Percentiles rank a stretch among this genome's conserved stretches.
phyloP scores from a whole-genome alignment of 495 filamentous ascomycete species.

The Tetracladium marchalianum region DNA sequence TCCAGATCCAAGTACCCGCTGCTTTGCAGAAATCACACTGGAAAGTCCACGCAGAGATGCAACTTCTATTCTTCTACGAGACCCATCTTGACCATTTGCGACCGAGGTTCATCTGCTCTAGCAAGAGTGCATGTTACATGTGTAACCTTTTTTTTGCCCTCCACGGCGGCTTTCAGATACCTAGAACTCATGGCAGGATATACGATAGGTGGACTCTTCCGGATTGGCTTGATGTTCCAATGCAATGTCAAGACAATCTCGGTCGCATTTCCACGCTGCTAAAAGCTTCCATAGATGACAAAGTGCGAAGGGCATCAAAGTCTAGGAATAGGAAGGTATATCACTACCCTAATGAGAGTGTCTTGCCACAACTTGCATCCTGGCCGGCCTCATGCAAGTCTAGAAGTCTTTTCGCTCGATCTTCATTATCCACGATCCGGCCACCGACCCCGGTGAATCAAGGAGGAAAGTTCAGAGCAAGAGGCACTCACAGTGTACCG shows the following conservation, averaged over 20 bases:
- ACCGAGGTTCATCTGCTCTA: conserved; percentile 1
- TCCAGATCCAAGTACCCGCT: conserved; percentile 8
- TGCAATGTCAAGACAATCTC: background rate
- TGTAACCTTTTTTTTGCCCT: conserved; percentile 8
- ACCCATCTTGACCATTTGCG: background rate
- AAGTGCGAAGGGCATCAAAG: conserved; percentile 6
- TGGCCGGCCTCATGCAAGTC: conserved; percentile 11
- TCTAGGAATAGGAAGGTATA: conserved; percentile 9
- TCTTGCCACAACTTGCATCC: conserved; percentile 7
- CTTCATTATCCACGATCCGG: conserved; percentile 8
- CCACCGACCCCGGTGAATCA: background rate
- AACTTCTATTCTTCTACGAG: conserved; percentile 2
- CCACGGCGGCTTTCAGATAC: conserved; percentile 12
- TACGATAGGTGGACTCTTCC: conserved; percentile 16
- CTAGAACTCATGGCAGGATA: conserved; percentile 13
- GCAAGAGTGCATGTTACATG: conserved; percentile 4
- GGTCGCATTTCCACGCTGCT: background rate
- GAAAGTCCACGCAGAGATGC: conserved; percentile 1
- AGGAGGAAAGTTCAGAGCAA: background rate
- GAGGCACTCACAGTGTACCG: background rate
- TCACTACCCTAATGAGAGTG: conserved; percentile 11
- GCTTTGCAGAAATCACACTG: background rate
- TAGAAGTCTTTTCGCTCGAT: conserved; percentile 1
- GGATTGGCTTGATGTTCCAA: conserved; percentile 13
- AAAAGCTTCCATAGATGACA: conserved; percentile 2